Conservation (phyloP, 2,329 filamentous ascomycete genomes). For the Aspergillus sclerotialis region DNA sequence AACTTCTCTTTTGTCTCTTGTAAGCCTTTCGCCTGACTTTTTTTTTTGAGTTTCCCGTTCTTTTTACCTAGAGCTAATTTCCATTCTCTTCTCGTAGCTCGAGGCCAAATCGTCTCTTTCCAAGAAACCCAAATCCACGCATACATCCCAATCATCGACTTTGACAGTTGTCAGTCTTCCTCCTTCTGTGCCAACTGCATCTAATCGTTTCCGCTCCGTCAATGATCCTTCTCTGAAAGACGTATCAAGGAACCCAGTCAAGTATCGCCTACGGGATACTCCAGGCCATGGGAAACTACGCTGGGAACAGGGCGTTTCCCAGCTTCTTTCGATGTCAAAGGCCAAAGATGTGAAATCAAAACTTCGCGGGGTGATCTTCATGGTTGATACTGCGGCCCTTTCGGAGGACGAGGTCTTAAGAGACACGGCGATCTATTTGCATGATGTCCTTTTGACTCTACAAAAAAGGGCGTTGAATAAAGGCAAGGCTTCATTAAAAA, state of each 20-base stretch:
- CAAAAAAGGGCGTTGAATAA: slow-evolving; percentile 62
- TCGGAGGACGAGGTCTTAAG: slow-evolving; percentile 46
- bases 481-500: slow-evolving; percentile 47
- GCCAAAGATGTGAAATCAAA: slow-evolving; percentile 28
- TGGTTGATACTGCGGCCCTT: slow-evolving; percentile 76
- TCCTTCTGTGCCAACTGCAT: slow-evolving; percentile 44
- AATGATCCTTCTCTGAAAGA: slow-evolving; percentile 61
- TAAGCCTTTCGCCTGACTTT: slow-evolving; percentile 34
- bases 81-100: slow-evolving; percentile 24
- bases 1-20: slow-evolving; percentile 76
- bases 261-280: slow-evolving; percentile 57
- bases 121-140: slow-evolving; percentile 39
- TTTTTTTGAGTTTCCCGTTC: no score
- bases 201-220: slow-evolving; percentile 57
- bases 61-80: not conserved
- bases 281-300: slow-evolving; percentile 95
- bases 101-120: slow-evolving; percentile 37
- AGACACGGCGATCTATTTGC: slow-evolving; percentile 74
- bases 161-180: slow-evolving; percentile 52
- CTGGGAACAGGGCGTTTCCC: slow-evolving; percentile 45
- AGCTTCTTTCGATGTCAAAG: slow-evolving; percentile 24
- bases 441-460: slow-evolving; percentile 76
- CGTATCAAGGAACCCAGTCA: slow-evolving; percentile 26
- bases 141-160: slow-evolving; percentile 57
- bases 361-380: slow-evolving; percentile 70